Conservation (phyloP, 768 basidiomycete species). For the Boletus tylopilopsis region DNA sequence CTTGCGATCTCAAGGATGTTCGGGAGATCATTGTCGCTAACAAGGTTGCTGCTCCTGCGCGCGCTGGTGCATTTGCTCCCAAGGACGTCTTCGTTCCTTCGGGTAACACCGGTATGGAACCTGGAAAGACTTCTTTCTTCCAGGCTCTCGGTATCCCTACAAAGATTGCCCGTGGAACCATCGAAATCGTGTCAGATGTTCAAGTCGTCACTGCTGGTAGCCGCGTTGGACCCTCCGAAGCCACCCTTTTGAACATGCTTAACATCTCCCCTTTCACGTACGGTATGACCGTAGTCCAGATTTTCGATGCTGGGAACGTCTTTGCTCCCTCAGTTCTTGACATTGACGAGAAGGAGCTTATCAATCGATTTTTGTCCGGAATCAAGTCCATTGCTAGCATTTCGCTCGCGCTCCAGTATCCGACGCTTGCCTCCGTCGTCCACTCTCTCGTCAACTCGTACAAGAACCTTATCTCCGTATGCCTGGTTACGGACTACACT, state of each 20-base stretch:
- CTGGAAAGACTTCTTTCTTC: constrained; percentile 99
- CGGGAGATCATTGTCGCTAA: constrained; percentile 92
- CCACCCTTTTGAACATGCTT: constrained; percentile 98
- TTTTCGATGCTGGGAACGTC: constrained; percentile 90
- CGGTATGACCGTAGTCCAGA: constrained; percentile 97
- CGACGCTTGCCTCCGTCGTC: constrained; percentile 88
- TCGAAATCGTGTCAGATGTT: constrained; percentile 97
- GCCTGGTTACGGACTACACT: constrained; percentile 87
- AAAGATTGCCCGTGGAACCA: constrained; percentile 99
- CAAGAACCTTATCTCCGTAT: constrained; percentile 94
- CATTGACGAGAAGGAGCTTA: constrained; percentile 84
- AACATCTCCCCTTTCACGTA: constrained; percentile 99
- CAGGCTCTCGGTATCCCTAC: constrained; percentile 99
- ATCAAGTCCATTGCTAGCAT: constrained; percentile 95
- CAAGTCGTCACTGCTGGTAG: constrained; percentile 90
- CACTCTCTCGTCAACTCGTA: constrained; percentile 98
- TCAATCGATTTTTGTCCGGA: constrained; percentile 89
- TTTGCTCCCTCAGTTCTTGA: constrained; percentile 92
- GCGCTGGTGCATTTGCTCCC: constrained; percentile 95
- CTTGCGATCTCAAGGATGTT: constrained; percentile 87
- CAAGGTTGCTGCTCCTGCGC: constrained; percentile 98
- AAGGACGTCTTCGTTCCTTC: constrained; percentile 89
- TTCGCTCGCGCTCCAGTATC: constrained; percentile 94
- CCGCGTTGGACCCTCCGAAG: constrained; percentile 96
- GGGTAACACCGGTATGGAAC: constrained; percentile 99